Conservation (phyloP, 2,329 filamentous ascomycete genomes). For the Amesomyces nigricolor region DNA sequence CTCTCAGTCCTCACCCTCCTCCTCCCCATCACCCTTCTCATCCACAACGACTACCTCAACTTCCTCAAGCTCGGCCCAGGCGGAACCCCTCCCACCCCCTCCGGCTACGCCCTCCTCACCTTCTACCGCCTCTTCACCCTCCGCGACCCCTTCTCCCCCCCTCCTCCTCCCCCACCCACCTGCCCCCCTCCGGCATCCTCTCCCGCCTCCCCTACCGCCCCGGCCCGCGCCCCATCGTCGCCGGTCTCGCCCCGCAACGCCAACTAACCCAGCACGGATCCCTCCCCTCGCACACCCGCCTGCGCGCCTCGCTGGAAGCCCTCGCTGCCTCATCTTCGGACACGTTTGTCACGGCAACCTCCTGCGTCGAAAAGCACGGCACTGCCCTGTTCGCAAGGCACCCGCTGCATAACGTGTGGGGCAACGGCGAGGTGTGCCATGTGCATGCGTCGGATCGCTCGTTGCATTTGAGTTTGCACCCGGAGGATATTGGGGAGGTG, state of each 20-base stretch:
- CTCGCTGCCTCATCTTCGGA: slow-evolving; percentile 44
- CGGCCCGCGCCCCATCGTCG: slow-evolving; percentile 60
- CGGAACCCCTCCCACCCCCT: slow-evolving; percentile 68
- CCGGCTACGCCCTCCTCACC: slow-evolving; percentile 68
- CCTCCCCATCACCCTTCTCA: slow-evolving; percentile 43
- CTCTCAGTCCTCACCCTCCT: slow-evolving; percentile 46
- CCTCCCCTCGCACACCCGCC: slow-evolving; percentile 46
- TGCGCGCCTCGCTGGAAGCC: slow-evolving; percentile 48
- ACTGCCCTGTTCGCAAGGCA: slow-evolving; percentile 65
- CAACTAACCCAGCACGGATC: slow-evolving; percentile 65
- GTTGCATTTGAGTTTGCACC: slow-evolving; percentile 75
- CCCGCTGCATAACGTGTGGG: slow-evolving; percentile 59
- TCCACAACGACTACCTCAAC: slow-evolving; percentile 67
- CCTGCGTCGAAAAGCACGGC: slow-evolving; percentile 78
- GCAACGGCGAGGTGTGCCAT: slow-evolving; percentile 77
- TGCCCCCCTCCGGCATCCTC: slow-evolving; percentile 56
- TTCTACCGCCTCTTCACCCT: slow-evolving; percentile 67
- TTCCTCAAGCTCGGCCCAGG: slow-evolving; percentile 75
- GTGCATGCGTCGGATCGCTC: slow-evolving; percentile 71
- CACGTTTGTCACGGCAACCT: slow-evolving; percentile 56
- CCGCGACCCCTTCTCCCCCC: slow-evolving; percentile 61
- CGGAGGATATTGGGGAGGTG: slow-evolving; percentile 66
- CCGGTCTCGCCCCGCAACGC: slow-evolving; percentile 75
- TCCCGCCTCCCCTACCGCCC: slow-evolving; percentile 52
- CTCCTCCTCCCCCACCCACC: slow-evolving; percentile 45